Evolutionary conservation across 2,329 filamentous ascomycete species (phyloP), one percentile per base, ranked within the genome.

Genomic region (Scleromitrula shiraiana): DNA sequence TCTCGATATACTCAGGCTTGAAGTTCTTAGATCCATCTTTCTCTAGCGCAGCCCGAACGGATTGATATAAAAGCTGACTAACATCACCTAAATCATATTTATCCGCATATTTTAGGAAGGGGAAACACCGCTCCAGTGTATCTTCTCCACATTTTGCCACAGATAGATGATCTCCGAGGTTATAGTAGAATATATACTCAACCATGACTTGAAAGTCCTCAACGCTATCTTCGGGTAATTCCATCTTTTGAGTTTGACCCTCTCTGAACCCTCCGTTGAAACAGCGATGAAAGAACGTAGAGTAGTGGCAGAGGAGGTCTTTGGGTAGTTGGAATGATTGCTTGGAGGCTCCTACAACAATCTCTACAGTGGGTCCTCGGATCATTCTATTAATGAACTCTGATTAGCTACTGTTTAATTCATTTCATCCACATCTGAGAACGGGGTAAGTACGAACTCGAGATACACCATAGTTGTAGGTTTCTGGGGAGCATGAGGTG

Each of bases 231-330:
- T 43, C 29, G 15, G 20, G 41, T 5, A 57, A 27, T 4, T 51
- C 26, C 4, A 55, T 32, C 23, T 22, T 48, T 27, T 56, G 49
- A 1, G 42, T 47, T 27, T 49, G 17, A 0, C 26, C 32, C 26
- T 58, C 50, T 3, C n/a, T 24, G 23, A 53, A 53, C 1, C 2
- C n/a, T 12, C 52, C 45, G 19, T 53, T 52, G 33, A 58, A 54
- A 32, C 39, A 46, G 7, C 41, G 17, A 14, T 52, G 41, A 7
- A 58, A 57, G 19, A 50, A 48, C 2, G 33, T 17, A 1, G 45
- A 56, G n/a, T 52, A 52, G 36, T 57, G 23, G 26, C 44, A 50
- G 0, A 57, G 23, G 7, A 58, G 42, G 2, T 30, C 12, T 27
- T 51, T 56, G 4, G 53, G 52, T 10, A 57, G 26, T 1, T 7